Evolutionary conservation across 192 early-diverging fungal genomes (phyloP).

Genomic region (Backusella tuberculispora): DNA sequence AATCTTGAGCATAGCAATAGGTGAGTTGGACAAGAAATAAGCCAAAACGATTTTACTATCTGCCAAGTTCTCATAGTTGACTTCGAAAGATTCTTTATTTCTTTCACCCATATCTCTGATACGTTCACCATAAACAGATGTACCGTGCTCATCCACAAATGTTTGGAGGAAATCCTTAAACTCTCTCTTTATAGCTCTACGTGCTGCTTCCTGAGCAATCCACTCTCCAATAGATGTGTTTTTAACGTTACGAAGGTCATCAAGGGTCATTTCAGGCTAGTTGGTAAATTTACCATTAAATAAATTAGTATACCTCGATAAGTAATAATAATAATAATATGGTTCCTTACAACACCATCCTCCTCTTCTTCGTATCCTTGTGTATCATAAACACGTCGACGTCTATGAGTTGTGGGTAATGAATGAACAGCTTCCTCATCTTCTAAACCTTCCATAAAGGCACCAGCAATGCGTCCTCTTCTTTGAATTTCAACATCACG

Average conservation of each 20-base stretch:
- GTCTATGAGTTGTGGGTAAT: slow-evolving; percentile 52
- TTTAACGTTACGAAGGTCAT: slow-evolving; percentile 84
- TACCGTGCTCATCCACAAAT: slow-evolving; percentile 83
- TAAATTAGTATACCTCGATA: slow-evolving; percentile 15
- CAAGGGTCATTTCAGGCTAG: slow-evolving; percentile 68
- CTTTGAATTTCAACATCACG: slow-evolving; percentile 76
- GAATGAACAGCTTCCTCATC: slow-evolving; percentile 50
- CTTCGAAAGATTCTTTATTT: slow-evolving; percentile 84
- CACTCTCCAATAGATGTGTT: slow-evolving; percentile 82
- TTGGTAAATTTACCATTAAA: slow-evolving; percentile 11
- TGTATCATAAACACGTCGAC: slow-evolving; percentile 52
- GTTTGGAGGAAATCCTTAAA: slow-evolving; percentile 90
- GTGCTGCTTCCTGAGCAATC: slow-evolving; percentile 83
- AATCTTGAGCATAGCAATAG: slow-evolving; percentile 85
- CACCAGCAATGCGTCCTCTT: slow-evolving; percentile 83
- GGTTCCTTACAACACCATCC: slow-evolving; percentile 35
- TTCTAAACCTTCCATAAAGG: slow-evolving; percentile 86
- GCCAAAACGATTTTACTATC: slow-evolving; percentile 82
- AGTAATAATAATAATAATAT: not conserved
- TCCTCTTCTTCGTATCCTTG: slow-evolving; percentile 61
- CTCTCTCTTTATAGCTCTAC: slow-evolving; percentile 81
- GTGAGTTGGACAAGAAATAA: slow-evolving; percentile 89
- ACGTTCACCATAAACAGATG: slow-evolving; percentile 91
- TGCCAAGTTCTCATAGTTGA: slow-evolving; percentile 82
- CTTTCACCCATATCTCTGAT: slow-evolving; percentile 82